Evolutionary conservation across 371 early-diverging fungal genomes (phyloP).

Genomic region (Dichotomocladium elegans): DNA sequence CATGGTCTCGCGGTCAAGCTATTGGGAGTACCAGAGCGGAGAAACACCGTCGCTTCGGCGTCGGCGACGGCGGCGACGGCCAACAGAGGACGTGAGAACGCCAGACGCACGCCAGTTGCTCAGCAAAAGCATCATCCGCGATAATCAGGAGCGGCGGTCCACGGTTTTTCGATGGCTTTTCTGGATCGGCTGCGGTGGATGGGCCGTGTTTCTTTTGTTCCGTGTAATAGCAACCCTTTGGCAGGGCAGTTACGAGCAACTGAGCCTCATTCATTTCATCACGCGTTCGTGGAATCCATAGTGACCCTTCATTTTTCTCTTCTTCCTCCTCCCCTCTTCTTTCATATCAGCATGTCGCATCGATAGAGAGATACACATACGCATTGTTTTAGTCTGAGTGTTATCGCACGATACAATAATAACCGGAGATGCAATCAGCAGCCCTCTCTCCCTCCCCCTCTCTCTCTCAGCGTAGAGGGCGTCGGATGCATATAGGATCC

Average conservation of each 20-base stretch:
- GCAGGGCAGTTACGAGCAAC: slow-evolving; percentile 2
- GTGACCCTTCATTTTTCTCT: not conserved
- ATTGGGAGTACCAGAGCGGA: not conserved
- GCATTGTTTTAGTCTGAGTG: no score
- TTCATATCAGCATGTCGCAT: not conserved
- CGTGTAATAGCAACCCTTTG: not conserved
- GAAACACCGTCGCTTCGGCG: not conserved
- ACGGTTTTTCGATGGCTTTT: not conserved
- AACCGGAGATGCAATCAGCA: no score
- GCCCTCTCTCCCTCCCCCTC: no score
- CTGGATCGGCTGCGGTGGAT: slow-evolving; percentile 6
- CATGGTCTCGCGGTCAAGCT: slow-evolving; percentile 1
- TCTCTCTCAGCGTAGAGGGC: no score
- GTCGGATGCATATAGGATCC: no score
- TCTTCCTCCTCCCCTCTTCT: not conserved
- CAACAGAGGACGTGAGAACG: not conserved
- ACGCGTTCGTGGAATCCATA: not conserved
- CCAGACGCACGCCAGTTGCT: no score
- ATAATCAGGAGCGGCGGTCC: not conserved
- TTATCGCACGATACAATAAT: no score
- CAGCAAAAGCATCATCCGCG: no score
- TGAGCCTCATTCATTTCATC: slow-evolving; percentile 1
- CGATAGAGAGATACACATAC: no score
- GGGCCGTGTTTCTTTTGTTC: not conserved
- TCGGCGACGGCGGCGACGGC: not conserved